Evolutionary conservation across 2,329 filamentous ascomycete species (phyloP).

Genomic region (Paracoccidioides lutzii): DNA sequence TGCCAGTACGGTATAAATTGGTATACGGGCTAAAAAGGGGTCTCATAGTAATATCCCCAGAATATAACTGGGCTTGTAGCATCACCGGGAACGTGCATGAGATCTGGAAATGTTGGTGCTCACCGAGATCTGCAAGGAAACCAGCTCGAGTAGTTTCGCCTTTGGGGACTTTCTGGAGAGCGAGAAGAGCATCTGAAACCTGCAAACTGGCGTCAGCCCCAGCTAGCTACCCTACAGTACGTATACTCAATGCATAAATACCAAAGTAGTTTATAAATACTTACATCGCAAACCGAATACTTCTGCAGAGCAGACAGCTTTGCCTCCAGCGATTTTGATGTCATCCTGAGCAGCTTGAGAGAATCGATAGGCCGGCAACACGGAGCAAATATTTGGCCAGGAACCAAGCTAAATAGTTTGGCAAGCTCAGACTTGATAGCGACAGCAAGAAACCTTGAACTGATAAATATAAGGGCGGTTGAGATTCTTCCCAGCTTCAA

Average conservation of each 20-base stretch:
- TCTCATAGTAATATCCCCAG: too few relatives aligned
- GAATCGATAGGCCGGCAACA: background rate
- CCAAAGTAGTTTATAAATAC: background rate
- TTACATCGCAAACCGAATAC: slow-evolving; percentile 34
- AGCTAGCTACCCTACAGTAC: background rate
- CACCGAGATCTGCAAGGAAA: slow-evolving; percentile 51
- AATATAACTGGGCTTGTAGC: background rate
- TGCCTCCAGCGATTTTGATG: slow-evolving; percentile 22
- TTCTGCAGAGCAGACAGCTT: slow-evolving; percentile 23
- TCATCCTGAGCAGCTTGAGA: slow-evolving; percentile 9
- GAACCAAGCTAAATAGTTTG: background rate
- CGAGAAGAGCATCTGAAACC: slow-evolving; percentile 61
- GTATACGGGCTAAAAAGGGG: background rate
- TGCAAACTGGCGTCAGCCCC: slow-evolving; percentile 19
- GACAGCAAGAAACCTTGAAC: background rate
- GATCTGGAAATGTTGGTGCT: slow-evolving; percentile 4
- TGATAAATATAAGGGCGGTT: background rate
- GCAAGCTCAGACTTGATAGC: background rate
- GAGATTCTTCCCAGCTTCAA: background rate
- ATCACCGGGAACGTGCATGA: background rate
- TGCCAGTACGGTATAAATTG: background rate
- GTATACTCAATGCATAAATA: background rate
- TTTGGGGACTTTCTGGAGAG: slow-evolving; percentile 39
- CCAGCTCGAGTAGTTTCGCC: slow-evolving; percentile 47
- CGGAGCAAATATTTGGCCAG: background rate